A percentile compares a stretch with the other conserved stretches of the same genome.
These are phyloP conservation scores for Cyphellophora attinorum DNA, from an alignment of 2,329 filamentous ascomycete genomes.

Conservation along the genomic window DNA sequence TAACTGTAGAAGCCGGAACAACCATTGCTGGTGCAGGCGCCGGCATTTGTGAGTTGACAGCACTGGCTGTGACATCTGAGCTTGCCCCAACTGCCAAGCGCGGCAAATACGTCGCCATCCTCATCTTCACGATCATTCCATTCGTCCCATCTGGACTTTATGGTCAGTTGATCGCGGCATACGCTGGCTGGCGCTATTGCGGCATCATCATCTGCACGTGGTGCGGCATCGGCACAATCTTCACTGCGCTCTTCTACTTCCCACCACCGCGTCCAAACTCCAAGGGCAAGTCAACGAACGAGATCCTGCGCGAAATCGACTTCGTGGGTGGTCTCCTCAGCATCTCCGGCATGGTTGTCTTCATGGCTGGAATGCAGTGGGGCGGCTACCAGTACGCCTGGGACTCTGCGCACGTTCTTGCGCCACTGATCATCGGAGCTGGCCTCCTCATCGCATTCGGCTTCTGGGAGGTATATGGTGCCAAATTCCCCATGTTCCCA, in stretches of 20 bases:
- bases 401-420: constrained; percentile 34
- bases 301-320: constrained; percentile 38
- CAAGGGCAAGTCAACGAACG: constrained; percentile 15
- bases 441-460: constrained; percentile 28
- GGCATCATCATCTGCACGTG: constrained; percentile 22
- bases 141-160: constrained; percentile 54
- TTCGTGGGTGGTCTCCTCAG: constrained; percentile 41
- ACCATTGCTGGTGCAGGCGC: constrained; percentile 54
- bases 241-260: constrained; percentile 34
- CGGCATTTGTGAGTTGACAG: constrained; percentile 59
- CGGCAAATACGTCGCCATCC: constrained; percentile 50
- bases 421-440: constrained; percentile 34
- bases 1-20: constrained; percentile 40
- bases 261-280: constrained; percentile 34
- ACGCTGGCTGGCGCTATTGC: constrained; percentile 12
- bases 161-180: constrained; percentile 43
- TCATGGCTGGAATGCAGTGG: constrained; percentile 40
- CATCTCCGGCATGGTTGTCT: constrained; percentile 28
- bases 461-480: constrained; percentile 36
- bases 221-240: constrained; percentile 30
- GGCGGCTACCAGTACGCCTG: constrained; percentile 40
- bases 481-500: constrained; percentile 37
- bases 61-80: constrained; percentile 58
- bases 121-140: constrained; percentile 53
- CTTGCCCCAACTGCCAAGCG: constrained; percentile 58